Percentiles rank a stretch among this genome's conserved stretches.
These are phyloP conservation scores for Plasmopara viticola DNA, from an alignment of 352 stramenopile genomes.

Conservation along the genomic window DNA sequence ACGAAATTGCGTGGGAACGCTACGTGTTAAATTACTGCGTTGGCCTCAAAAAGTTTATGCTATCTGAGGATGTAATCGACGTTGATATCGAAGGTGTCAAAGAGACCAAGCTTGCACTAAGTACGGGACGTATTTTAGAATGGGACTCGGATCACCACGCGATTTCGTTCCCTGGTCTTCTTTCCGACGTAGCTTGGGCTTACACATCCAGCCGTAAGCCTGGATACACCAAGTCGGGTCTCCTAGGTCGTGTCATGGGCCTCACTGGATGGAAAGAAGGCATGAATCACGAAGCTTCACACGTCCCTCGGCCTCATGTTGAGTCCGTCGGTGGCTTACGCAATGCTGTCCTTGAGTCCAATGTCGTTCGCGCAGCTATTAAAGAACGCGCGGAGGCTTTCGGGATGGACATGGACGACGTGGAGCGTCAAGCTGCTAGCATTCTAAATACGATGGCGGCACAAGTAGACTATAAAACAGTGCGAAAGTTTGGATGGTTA, in stretches of 20 bases:
- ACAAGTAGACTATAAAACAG: slow-evolving; percentile 66
- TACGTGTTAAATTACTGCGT: slow-evolving; percentile 85
- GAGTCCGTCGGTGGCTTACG: slow-evolving; percentile 55
- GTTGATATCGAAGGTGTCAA: slow-evolving; percentile 73
- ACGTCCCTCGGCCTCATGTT: slow-evolving; percentile 66
- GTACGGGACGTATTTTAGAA: slow-evolving; percentile 69
- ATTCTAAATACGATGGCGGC: slow-evolving; percentile 77
- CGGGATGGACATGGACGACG: slow-evolving; percentile 33
- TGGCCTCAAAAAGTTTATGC: slow-evolving; percentile 75
- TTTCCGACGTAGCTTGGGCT: slow-evolving; percentile 84
- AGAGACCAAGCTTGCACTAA: slow-evolving; percentile 78
- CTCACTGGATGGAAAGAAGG: slow-evolving; percentile 83
- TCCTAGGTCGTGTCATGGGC: slow-evolving; percentile 81
- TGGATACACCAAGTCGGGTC: slow-evolving; percentile 77
- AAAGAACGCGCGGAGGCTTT: slow-evolving; percentile 23
- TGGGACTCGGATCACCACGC: slow-evolving; percentile 87
- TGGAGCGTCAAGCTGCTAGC: slow-evolving; percentile 45
- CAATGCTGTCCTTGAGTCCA: slow-evolving; percentile 65
- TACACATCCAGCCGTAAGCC: slow-evolving; percentile 86
- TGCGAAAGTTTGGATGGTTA: slow-evolving; percentile 73
- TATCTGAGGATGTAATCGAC: slow-evolving; percentile 79
- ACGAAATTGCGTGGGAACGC: slow-evolving; percentile 76
- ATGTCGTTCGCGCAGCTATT: slow-evolving; percentile 53
- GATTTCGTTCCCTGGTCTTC: slow-evolving; percentile 78
- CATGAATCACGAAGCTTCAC: slow-evolving; percentile 80